These are phyloP conservation scores for Mucor plumbeus DNA, from an alignment of 371 early-diverging fungal species.

Conservation along the genomic window DNA sequence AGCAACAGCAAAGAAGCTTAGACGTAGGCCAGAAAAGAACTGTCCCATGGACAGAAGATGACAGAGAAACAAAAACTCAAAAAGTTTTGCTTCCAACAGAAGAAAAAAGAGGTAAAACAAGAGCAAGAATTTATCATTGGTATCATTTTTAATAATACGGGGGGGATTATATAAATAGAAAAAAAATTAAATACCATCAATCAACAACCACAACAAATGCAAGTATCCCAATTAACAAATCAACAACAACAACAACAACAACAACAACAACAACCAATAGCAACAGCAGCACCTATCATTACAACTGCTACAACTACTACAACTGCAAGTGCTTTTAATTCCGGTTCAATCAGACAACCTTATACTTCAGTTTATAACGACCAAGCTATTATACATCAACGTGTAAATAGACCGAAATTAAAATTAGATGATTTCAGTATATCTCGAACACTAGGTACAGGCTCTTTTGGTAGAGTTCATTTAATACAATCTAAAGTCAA, in stretches of 20 bases:
- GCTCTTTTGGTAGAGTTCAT: slow-evolving; percentile 98
- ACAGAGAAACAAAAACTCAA: slow-evolving; percentile 20
- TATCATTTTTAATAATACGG: no score
- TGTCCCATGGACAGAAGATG: slow-evolving; percentile 24
- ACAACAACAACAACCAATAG: slow-evolving; percentile 14
- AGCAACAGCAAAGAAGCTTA: slow-evolving; percentile 3
- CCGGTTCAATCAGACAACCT: slow-evolving; percentile 2
- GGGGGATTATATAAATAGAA: neutral
- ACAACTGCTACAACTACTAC: neutral
- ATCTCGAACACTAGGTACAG: slow-evolving; percentile 91
- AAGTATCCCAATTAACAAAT: slow-evolving; percentile 30
- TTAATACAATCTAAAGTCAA: slow-evolving; percentile 84
- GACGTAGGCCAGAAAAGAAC: slow-evolving; percentile 26
- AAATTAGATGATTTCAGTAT: slow-evolving; percentile 70
- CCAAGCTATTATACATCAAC: slow-evolving; percentile 31
- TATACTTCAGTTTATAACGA: slow-evolving; percentile 30
- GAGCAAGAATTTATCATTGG: neutral
- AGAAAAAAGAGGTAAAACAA: slow-evolving; percentile 13
- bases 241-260: slow-evolving; percentile 22
- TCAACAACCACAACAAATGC: slow-evolving; percentile 33
- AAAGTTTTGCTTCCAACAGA: slow-evolving; percentile 4
- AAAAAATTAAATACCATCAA: neutral
- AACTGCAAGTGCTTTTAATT: neutral
- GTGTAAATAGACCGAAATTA: slow-evolving; percentile 51
- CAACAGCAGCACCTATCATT: neutral